Evolutionary conservation across 2,329 filamentous ascomycete genomes (phyloP).

Genomic region (Pseudogymnoascus sp.): DNA sequence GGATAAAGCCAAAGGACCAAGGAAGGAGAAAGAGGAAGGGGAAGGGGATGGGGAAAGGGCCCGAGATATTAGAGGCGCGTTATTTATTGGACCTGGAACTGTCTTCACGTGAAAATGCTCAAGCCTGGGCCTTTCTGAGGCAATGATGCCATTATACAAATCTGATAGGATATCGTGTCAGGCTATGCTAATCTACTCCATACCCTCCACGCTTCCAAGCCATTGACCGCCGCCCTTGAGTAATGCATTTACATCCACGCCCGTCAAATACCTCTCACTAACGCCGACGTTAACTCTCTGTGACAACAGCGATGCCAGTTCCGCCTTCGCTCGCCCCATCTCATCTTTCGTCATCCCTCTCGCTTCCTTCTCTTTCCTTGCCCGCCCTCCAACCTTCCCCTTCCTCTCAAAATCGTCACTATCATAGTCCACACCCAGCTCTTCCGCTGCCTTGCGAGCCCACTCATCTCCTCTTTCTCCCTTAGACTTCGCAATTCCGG

Average conservation of each 20-base stretch:
- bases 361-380: constrained; percentile 67
- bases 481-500: constrained; percentile 79
- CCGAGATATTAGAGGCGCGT: too few relatives aligned
- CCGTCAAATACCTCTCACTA: constrained; percentile 76
- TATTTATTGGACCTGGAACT: not conserved
- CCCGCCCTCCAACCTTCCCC: constrained; percentile 65
- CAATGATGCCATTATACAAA: not conserved
- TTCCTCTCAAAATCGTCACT: constrained; percentile 73
- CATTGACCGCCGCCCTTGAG: constrained; percentile 50
- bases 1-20: not conserved
- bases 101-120: not conserved
- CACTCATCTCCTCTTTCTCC: constrained; percentile 76
- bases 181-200: constrained; percentile 16
- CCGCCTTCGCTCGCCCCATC: constrained; percentile 59
- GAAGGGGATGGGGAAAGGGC: too few relatives aligned
- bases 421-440: constrained; percentile 90
- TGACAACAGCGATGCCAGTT: constrained; percentile 63
- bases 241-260: constrained; percentile 74
- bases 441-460: constrained; percentile 77
- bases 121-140: not conserved
- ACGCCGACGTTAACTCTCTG: constrained; percentile 80
- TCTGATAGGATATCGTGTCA: constrained; percentile 1
- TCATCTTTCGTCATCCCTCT: constrained; percentile 65
- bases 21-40: not conserved
- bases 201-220: constrained; percentile 28